Percentiles rank a stretch among this genome's conserved stretches.
Evolutionary conservation across 139 green algal genomes (phyloP).

Genomic region (Eudorina sp.): DNA sequence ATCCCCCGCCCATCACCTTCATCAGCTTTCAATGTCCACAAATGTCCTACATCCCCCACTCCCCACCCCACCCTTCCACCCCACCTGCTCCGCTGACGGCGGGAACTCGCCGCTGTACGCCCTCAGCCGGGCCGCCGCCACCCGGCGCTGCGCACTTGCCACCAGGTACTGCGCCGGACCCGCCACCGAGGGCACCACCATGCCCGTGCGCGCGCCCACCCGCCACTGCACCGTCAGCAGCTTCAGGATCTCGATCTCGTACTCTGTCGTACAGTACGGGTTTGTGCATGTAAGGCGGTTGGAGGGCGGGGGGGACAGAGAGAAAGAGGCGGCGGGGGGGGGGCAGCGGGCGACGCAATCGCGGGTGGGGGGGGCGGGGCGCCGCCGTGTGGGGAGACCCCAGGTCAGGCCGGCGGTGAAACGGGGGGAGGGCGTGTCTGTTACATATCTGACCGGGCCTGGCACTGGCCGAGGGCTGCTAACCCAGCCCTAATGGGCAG

Average conservation of each 20-base stretch:
- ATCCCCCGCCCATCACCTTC: no score
- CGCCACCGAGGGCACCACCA: constrained; percentile 16
- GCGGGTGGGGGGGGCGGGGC: no score
- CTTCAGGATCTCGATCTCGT: constrained; percentile 43
- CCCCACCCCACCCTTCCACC: not conserved
- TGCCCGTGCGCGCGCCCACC: not conserved
- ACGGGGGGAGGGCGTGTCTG: no score
- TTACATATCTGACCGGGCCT: no score
- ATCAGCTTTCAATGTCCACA: no score
- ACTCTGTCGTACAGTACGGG: not conserved
- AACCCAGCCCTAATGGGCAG: no score
- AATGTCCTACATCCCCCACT: no score
- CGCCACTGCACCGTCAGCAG: constrained; percentile 23
- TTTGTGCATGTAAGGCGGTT: not conserved
- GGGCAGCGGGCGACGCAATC: no score
- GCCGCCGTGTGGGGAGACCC: no score
- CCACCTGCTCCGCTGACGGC: constrained; percentile 23
- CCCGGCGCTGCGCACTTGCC: not conserved
- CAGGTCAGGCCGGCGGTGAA: no score
- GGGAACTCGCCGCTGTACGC: constrained; percentile 7
- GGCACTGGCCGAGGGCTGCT: no score
- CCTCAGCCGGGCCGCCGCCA: not conserved
- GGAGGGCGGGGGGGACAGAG: not conserved
- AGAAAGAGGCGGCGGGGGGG: not conserved
- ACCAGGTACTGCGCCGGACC: constrained; percentile 20